These are phyloP conservation scores for Nemania bipapillata DNA, from an alignment of 2,329 filamentous ascomycete genomes.

Conservation along the genomic window DNA sequence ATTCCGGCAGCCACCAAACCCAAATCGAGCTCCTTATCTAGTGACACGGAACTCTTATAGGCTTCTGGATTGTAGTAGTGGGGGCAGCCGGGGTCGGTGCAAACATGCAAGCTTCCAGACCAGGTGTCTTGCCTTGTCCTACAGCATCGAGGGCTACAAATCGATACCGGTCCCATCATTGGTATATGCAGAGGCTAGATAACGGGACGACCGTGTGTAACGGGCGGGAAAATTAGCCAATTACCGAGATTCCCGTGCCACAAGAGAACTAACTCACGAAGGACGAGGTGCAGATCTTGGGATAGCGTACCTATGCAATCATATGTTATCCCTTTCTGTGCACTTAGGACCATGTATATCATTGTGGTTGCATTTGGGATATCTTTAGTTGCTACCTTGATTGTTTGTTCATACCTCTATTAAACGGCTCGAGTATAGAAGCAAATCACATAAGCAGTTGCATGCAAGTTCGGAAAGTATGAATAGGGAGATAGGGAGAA, in stretches of 20 bases:
- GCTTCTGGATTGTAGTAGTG: constrained; percentile 16
- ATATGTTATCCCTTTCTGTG: constrained; percentile 42
- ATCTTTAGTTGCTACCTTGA: background rate
- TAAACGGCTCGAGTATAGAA: no score
- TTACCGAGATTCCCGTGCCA: constrained; percentile 47
- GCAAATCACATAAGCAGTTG: no score
- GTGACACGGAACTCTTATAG: constrained; percentile 13
- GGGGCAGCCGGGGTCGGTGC: constrained; percentile 34
- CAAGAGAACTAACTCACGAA: constrained; percentile 39
- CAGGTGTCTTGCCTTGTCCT: constrained; percentile 37
- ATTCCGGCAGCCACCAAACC: constrained; percentile 5
- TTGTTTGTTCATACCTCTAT: background rate
- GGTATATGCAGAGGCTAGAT: constrained; percentile 36
- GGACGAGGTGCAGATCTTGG: constrained; percentile 40
- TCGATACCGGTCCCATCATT: constrained; percentile 33
- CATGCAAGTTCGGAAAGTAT: no score
- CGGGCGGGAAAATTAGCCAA: constrained; percentile 49
- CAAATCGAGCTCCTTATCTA: constrained; percentile 5
- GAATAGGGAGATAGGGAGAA: background rate
- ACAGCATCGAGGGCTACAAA: constrained; percentile 38
- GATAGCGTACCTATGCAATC: constrained; percentile 40
- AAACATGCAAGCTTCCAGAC: constrained; percentile 43
- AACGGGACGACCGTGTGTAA: constrained; percentile 43
- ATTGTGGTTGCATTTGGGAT: constrained; percentile 19
- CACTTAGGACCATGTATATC: constrained; percentile 41